Evolutionary conservation across 305 asterid genomes (phyloP).

Genomic region (Solanum hybrid): DNA sequence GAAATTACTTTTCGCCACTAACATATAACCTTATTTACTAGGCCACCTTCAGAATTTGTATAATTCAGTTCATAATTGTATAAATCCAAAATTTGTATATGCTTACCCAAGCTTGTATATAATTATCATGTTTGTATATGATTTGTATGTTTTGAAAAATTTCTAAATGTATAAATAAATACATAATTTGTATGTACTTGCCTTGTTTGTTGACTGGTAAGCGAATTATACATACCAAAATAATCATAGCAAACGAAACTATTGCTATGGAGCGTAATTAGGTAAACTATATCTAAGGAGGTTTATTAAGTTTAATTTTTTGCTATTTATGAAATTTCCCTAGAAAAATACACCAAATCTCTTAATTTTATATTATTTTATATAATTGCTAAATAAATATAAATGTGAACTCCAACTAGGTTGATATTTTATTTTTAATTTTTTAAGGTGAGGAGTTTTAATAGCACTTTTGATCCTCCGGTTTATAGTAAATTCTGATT

Average conservation of each 20-base stretch:
- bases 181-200: too few relatives aligned
- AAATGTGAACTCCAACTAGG: neutral
- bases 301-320: too few relatives aligned
- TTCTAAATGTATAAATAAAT: too few relatives aligned
- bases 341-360: neutral
- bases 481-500: neutral
- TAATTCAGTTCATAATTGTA: neutral
- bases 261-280: neutral
- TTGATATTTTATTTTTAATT: neutral
- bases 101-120: neutral
- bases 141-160: accelerated
- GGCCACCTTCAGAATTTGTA: neutral
- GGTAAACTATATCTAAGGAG: neutral
- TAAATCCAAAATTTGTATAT: too few relatives aligned
- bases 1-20: neutral
- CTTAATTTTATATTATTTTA: neutral
- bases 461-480: neutral
- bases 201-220: too few relatives aligned
- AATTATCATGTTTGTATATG: neutral
- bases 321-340: neutral
- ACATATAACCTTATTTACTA: neutral
- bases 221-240: neutral
- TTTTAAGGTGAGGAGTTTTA: neutral
- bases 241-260: too few relatives aligned
- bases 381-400: neutral